A percentile compares a stretch with the other conserved stretches of the same genome.
phyloP scores from a whole-genome alignment of 169 alveolate genomes.

The Cryptosporidium ubiquitum region DNA sequence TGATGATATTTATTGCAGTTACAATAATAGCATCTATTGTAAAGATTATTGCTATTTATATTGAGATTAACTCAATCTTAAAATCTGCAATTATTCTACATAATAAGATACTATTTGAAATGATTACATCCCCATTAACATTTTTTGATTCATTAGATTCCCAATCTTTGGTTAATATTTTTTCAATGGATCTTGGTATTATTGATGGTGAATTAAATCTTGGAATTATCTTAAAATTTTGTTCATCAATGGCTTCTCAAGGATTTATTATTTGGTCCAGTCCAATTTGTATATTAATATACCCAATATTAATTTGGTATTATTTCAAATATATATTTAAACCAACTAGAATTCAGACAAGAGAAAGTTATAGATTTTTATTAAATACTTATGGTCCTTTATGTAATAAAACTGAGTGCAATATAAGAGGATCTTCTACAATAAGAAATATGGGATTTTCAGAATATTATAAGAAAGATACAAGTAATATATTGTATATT shows the following conservation, averaged over 20 bases:
- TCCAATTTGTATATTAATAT: conserved; percentile 30
- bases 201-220: conserved; percentile 53
- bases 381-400: conserved; percentile 64
- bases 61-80: conserved; percentile 37
- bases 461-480: conserved; percentile 32
- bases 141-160: conserved; percentile 47
- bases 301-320: conserved; percentile 16
- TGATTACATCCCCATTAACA: conserved; percentile 31
- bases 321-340: conserved; percentile 51
- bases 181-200: conserved; percentile 65
- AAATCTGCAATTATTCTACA: conserved; percentile 27
- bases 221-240: conserved; percentile 10
- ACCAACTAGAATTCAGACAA: conserved; percentile 73
- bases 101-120: conserved; percentile 25
- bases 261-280: conserved; percentile 56
- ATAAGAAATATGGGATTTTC: conserved; percentile 61
- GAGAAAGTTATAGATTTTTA: conserved; percentile 56
- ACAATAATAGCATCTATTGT: not conserved
- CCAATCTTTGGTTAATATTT: conserved; percentile 51
- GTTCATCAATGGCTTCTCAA: conserved; percentile 13
- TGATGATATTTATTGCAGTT: conserved; percentile 17
- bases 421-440: conserved; percentile 52
- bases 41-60: conserved; percentile 2
- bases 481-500: conserved; percentile 8
- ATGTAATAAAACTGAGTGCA: conserved; percentile 64